phyloP scores from a whole-genome alignment of 805 yeast species.

The Candida endomychidarum region DNA sequence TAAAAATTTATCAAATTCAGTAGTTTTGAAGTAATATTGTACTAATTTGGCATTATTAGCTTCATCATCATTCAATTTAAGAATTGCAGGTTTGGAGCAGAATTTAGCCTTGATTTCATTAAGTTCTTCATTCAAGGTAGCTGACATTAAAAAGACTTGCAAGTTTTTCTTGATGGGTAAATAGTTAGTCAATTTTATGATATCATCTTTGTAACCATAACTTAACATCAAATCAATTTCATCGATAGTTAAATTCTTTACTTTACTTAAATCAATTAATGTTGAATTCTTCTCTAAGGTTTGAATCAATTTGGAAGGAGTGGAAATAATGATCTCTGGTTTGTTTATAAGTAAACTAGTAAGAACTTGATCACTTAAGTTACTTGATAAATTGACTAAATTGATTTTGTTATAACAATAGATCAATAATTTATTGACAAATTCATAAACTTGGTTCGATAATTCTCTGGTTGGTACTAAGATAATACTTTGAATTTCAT shows the following conservation, averaged over 20 bases:
- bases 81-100: constrained; percentile 80
- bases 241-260: constrained; percentile 80
- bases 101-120: constrained; percentile 71
- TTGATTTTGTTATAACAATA: constrained; percentile 70
- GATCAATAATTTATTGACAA: constrained; percentile 63
- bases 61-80: constrained; percentile 70
- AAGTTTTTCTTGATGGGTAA: constrained; percentile 72
- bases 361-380: constrained; percentile 67
- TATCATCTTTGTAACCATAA: constrained; percentile 88
- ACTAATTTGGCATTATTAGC: constrained; percentile 56
- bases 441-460: constrained; percentile 77
- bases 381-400: constrained; percentile 65
- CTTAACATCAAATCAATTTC: constrained; percentile 91
- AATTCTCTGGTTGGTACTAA: constrained; percentile 93
- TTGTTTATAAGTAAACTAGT: constrained; percentile 65
- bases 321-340: constrained; percentile 82
- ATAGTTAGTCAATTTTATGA: constrained; percentile 58
- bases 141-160: constrained; percentile 95
- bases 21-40: constrained; percentile 84
- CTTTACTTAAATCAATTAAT: constrained; percentile 50
- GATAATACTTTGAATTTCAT: constrained; percentile 57
- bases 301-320: constrained; percentile 76
- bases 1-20: constrained; percentile 89
- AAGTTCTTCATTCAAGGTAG: constrained; percentile 87
- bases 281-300: constrained; percentile 47